A percentile compares a stretch with the other conserved stretches of the same genome.
Evolutionary conservation across 441 rosid genomes (phyloP).

Genomic region (Corymbia calophylla): DNA sequence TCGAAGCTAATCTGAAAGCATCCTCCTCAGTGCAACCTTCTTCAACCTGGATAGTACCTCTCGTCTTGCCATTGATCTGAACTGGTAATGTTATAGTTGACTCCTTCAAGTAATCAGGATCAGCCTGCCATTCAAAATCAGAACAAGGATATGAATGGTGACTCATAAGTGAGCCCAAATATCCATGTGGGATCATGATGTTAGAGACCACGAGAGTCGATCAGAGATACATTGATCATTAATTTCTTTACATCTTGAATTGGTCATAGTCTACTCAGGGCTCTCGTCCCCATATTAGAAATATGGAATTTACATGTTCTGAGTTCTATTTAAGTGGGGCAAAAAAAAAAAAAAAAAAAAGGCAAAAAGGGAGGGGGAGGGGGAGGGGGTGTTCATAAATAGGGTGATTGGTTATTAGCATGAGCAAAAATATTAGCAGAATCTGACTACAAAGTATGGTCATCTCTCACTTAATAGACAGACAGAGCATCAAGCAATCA

Average conservation of each 20-base stretch:
- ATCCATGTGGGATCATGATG: background rate
- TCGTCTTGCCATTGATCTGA: constrained; percentile 93
- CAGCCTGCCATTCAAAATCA: constrained; percentile 37
- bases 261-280: background rate
- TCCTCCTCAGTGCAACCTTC: constrained; percentile 85
- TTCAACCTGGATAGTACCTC: constrained; percentile 85
- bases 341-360: no score
- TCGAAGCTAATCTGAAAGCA: constrained; percentile 54
- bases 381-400: background rate
- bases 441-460: background rate
- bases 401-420: background rate
- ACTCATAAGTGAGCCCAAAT: background rate
- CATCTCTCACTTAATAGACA: background rate
- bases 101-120: constrained; percentile 65
- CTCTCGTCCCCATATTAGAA: background rate
- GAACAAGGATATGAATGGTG: background rate
- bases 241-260: background rate
- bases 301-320: background rate
- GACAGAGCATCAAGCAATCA: background rate
- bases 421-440: background rate
- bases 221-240: background rate
- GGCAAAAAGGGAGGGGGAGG: background rate
- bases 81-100: constrained; percentile 57
- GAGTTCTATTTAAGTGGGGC: background rate
- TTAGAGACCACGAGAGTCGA: background rate